phyloP scores from a whole-genome alignment of 2,329 filamentous ascomycete species.

The Sporothrix globosa region DNA sequence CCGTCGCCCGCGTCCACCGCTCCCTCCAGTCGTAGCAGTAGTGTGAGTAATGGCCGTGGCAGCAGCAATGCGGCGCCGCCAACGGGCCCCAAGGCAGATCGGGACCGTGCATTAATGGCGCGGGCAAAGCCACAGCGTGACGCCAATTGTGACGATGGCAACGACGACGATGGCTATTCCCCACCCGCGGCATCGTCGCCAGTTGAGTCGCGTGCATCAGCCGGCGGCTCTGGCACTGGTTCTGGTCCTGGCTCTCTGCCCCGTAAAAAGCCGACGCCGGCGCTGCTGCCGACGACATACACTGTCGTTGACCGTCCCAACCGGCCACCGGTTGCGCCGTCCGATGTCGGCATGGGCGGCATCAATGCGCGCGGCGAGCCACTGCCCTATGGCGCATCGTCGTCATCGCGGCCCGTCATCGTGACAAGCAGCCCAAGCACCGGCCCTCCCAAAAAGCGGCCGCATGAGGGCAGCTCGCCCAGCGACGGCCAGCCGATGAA shows the following conservation, averaged over 20 bases:
- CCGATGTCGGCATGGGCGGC: slow-evolving; percentile 37
- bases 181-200: slow-evolving; percentile 33
- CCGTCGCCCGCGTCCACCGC: neutral
- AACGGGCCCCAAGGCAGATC: slow-evolving; percentile 14
- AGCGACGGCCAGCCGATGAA: slow-evolving; percentile 44
- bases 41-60: slow-evolving; percentile 24
- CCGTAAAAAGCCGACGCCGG: slow-evolving; percentile 35
- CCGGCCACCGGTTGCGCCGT: slow-evolving; percentile 24
- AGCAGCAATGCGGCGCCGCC: slow-evolving; percentile 13
- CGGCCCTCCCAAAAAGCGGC: slow-evolving; percentile 48
- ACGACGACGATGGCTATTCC: slow-evolving; percentile 33
- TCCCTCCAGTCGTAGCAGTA: slow-evolving; percentile 30
- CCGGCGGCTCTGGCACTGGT: neutral
- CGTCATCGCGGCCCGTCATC: slow-evolving; percentile 42
- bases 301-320: slow-evolving; percentile 32
- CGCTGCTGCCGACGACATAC: slow-evolving; percentile 33
- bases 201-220: neutral
- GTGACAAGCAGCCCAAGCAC: slow-evolving; percentile 46
- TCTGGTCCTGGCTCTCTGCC: neutral
- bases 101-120: neutral
- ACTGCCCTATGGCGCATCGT: slow-evolving; percentile 34
- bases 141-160: slow-evolving; percentile 21
- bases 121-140: neutral
- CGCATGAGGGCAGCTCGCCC: slow-evolving; percentile 44
- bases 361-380: slow-evolving; percentile 42